Evolutionary conservation across 371 early-diverging fungal species (phyloP), one percentile per base, ranked within the genome.

Genomic region (Apophysomyces ossiformis): DNA sequence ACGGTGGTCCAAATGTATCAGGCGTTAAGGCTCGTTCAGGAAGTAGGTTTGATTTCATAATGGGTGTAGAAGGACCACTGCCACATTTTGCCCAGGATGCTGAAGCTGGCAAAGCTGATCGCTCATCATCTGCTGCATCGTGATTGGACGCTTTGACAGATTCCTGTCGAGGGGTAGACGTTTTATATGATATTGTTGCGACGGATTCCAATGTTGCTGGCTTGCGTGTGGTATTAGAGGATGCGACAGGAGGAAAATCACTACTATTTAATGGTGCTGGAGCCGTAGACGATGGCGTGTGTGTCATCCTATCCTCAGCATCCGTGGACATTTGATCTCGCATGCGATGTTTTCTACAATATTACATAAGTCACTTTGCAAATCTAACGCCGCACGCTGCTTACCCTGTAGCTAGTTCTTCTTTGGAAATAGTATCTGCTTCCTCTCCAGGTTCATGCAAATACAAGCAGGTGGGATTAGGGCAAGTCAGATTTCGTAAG

Each of bases 401-500:
- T 62, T 81, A 86, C 86, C 84, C 85, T 36, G 81, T 84, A 26
- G 87, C 87, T 39, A 87, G 69, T 66, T 87, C 88, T 44, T 88
- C 87, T 59, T 87, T 89, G 4, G 87, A 85, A 57, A 82, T 87
- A 12, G 86, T 87, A 64, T 88, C 88, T 13, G 94, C 95, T 64
- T 95, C 96, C 67, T 96, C 96, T 1, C 95, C 96, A 32, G 92
- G 94, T 72, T 98, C 98, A 78, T 99, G 99, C 59, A 98, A 74
- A 70, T 95, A 97, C 83, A 95, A 89, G 75, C 99, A 99, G 11
- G 87, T 89, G 9, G 94, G 91, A 70, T 95, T 97, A 68, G 93
- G 96, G 73, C 99, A 99, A 1, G 87, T 75, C 79, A 93, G 92
- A 68, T 90, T 92, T 32, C 95, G 91, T 47, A 99, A 78, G 74